A percentile compares a stretch with the other conserved stretches of the same genome.
Conservation (phyloP, 1,284 basidiomycete genomes). For the Inonotus hispidus region DNA sequence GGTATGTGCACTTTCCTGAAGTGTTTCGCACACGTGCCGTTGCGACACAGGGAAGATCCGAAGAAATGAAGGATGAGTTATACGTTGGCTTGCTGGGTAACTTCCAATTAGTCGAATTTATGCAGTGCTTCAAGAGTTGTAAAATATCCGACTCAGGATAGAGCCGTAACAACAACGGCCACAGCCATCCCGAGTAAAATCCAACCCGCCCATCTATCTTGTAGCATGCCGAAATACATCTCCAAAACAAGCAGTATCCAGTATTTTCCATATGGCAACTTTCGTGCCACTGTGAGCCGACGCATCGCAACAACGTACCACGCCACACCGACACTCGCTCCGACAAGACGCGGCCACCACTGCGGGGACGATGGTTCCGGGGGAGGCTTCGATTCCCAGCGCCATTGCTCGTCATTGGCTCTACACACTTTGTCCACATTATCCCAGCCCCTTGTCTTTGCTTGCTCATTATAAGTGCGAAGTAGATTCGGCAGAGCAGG, state of each 20-base stretch:
- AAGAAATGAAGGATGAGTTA: too few relatives aligned
- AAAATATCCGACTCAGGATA: not conserved
- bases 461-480: slow-evolving; percentile 9
- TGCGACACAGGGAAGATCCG: too few relatives aligned
- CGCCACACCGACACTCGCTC: slow-evolving; percentile 48
- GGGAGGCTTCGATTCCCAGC: slow-evolving; percentile 23
- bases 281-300: slow-evolving; percentile 34
- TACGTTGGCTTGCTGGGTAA: too few relatives aligned
- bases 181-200: not conserved
- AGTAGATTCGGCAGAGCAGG: slow-evolving; percentile 56
- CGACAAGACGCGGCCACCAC: slow-evolving; percentile 42
- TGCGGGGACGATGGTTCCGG: slow-evolving; percentile 26
- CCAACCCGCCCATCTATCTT: not conserved
- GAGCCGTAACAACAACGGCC: not conserved
- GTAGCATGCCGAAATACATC: slow-evolving; percentile 13
- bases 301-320: slow-evolving; percentile 58
- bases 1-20: too few relatives aligned
- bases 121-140: not conserved
- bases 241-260: slow-evolving; percentile 7
- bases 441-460: not conserved
- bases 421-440: not conserved
- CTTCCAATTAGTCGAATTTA: not conserved
- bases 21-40: too few relatives aligned
- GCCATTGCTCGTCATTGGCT: slow-evolving; percentile 24
- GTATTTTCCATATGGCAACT: slow-evolving; percentile 4